phyloP scores from a whole-genome alignment of 305 asterid genomes.

The Fraxinus albicans region DNA sequence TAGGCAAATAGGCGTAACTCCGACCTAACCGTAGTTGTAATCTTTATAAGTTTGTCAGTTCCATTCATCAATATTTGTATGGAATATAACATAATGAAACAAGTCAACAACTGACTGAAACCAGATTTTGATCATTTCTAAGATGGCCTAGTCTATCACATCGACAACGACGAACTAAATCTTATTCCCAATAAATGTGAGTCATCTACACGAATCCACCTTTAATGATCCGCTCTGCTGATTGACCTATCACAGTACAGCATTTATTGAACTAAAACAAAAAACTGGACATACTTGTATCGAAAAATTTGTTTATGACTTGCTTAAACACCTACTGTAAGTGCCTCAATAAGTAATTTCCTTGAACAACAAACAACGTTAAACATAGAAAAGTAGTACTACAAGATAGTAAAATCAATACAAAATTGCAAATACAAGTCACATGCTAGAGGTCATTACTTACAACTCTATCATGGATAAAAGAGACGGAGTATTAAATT shows the following conservation, averaged over 20 bases:
- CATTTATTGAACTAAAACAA: background rate
- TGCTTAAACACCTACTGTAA: background rate
- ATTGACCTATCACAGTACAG: background rate
- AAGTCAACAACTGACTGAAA: background rate
- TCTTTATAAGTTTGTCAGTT: constrained; percentile 8
- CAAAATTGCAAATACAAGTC: constrained; percentile 9
- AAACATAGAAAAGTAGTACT: constrained; percentile 3
- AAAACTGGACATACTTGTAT: background rate
- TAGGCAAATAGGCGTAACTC: background rate
- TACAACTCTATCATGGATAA: constrained; percentile 2
- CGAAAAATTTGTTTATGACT: background rate
- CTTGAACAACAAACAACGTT: background rate
- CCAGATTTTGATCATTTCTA: background rate
- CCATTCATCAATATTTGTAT: background rate
- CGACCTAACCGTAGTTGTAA: background rate
- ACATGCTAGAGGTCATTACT: background rate
- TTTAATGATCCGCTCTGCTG: background rate
- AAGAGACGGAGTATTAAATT: constrained; percentile 14
- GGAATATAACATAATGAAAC: background rate
- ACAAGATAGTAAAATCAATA: constrained; percentile 16
- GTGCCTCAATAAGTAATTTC: constrained; percentile 3
- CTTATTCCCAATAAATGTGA: background rate
- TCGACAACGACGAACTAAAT: background rate
- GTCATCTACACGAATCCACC: background rate
- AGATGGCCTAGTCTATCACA: background rate